phyloP scores from a whole-genome alignment of 352 stramenopile genomes.

The Phytophthora multivora region DNA sequence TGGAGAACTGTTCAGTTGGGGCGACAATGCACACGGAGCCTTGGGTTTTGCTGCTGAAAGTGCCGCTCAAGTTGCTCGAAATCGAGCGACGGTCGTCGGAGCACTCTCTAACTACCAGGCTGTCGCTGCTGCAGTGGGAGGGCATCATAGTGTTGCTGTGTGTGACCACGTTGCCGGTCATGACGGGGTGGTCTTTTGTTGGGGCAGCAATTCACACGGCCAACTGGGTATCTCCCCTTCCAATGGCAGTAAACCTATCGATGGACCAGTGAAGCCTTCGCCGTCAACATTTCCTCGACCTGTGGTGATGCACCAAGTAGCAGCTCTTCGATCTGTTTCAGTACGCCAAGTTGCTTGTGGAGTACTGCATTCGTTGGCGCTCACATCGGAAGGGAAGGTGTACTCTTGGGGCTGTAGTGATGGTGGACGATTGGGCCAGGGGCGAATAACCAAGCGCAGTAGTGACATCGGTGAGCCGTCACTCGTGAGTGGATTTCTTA shows the following conservation, averaged over 20 bases:
- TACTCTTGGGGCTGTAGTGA: conserved; percentile 96
- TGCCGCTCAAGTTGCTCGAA: conserved; percentile 54
- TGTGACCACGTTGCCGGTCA: conserved; percentile 72
- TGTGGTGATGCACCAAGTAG: conserved; percentile 63
- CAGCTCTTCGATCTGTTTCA: conserved; percentile 45
- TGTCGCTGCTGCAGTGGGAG: conserved; percentile 59
- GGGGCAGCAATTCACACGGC: conserved; percentile 76
- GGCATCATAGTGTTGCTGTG: conserved; percentile 66
- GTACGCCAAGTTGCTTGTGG: conserved; percentile 89
- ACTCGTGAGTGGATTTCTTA: conserved; percentile 42
- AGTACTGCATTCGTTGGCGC: conserved; percentile 89
- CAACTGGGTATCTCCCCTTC: conserved; percentile 54
- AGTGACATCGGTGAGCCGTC: conserved; percentile 37
- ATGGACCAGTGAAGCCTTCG: conserved; percentile 4
- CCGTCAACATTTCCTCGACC: conserved; percentile 52
- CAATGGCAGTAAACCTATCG: conserved; percentile 5
- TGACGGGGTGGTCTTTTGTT: conserved; percentile 70
- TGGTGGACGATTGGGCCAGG: conserved; percentile 63
- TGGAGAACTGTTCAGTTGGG: conserved; percentile 94
- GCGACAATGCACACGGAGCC: conserved; percentile 92
- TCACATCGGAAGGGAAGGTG: conserved; percentile 85
- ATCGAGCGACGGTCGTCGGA: conserved; percentile 56
- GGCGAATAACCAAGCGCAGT: conserved; percentile 14
- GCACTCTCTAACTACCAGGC: conserved; percentile 65
- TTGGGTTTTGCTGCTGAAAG: conserved; percentile 56